phyloP scores from a whole-genome alignment of 345 rosid genomes.

The Pelargonium nanum region DNA sequence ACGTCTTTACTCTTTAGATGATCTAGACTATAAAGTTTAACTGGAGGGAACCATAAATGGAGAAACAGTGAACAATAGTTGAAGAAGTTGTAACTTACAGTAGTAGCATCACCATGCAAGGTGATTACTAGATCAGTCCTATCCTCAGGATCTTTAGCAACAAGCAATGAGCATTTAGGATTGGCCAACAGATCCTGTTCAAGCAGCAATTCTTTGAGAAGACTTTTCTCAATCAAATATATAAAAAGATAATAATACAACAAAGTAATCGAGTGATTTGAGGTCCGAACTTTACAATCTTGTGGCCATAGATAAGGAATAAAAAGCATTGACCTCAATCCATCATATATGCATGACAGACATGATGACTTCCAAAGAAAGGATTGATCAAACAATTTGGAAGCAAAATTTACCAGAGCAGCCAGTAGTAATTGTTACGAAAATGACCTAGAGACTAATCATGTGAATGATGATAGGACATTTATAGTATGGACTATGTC shows the following conservation, averaged over 20 bases:
- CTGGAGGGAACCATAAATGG: background rate
- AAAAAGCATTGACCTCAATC: background rate
- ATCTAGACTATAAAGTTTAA: background rate
- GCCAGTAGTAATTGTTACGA: background rate
- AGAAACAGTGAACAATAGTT: background rate
- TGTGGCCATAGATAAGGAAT: background rate
- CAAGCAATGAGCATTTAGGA: constrained; percentile 82
- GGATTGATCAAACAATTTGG: background rate
- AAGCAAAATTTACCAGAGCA: background rate
- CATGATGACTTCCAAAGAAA: background rate
- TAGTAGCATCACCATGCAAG: constrained; percentile 71
- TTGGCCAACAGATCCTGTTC: constrained; percentile 69
- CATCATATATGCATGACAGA: background rate
- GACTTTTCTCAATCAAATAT: background rate
- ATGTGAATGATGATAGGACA: no score
- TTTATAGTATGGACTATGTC: no score
- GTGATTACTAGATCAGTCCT: constrained; percentile 77
- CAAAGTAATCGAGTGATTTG: background rate
- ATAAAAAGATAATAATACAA: no score
- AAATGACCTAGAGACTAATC: no score
- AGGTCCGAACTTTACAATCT: background rate
- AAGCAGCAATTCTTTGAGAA: constrained; percentile 13
- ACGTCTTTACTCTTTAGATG: background rate
- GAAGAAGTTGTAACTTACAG: constrained; percentile 34
- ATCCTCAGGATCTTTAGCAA: constrained; percentile 79